Evolutionary conservation across 148 eudicot genomes (phyloP).

Genomic region (Mesembryanthemum crystallinum): DNA sequence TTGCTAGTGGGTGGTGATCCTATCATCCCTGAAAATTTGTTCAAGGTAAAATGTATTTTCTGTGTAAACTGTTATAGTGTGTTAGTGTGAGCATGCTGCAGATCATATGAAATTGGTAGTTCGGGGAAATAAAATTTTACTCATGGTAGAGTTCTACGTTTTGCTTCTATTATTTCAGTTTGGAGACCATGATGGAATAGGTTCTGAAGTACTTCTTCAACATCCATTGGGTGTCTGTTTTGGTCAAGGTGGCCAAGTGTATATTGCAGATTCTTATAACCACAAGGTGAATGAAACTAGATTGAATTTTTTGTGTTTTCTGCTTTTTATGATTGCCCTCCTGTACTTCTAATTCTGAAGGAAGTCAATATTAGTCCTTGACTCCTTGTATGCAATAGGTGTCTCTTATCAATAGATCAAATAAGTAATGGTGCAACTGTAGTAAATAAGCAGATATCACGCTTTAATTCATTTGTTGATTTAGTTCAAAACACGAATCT

Average conservation of each 20-base stretch:
- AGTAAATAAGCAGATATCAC: no score
- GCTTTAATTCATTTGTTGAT: no score
- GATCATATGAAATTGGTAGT: not conserved
- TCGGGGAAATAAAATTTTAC: conserved; percentile 4
- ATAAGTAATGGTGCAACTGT: no score
- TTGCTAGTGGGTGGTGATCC: conserved; percentile 91
- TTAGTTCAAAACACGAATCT: no score
- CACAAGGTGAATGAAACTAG: conserved; percentile 65
- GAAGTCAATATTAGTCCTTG: no score
- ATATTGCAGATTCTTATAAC: conserved; percentile 91
- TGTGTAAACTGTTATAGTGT: conserved; percentile 7
- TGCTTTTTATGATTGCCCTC: not conserved
- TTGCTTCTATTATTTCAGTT: conserved; percentile 46
- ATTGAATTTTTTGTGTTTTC: conserved; percentile 7
- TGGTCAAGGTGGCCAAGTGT: conserved; percentile 74
- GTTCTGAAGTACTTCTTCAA: conserved; percentile 91
- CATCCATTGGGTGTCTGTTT: conserved; percentile 87
- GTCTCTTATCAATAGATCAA: no score
- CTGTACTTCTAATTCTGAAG: no score
- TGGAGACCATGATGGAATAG: conserved; percentile 93
- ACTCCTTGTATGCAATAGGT: no score
- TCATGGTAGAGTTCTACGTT: conserved; percentile 11
- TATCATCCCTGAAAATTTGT: conserved; percentile 78
- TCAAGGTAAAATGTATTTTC: conserved; percentile 47
- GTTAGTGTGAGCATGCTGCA: not conserved